These are phyloP conservation scores for Nicotiana obtusifolia DNA, from an alignment of 257 asterid species.

Conservation along the genomic window DNA sequence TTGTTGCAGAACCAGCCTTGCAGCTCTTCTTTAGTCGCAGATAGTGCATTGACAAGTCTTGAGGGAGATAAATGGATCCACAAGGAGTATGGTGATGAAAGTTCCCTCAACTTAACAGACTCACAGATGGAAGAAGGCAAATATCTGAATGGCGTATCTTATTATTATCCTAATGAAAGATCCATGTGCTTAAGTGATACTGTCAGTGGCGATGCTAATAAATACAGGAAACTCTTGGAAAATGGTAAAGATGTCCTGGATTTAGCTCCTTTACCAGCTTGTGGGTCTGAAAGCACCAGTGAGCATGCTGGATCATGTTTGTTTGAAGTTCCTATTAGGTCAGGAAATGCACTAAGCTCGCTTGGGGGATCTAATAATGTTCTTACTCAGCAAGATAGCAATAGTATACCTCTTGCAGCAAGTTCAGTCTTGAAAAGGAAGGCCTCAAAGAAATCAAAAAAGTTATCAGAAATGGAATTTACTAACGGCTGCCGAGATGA, in stretches of 20 bases:
- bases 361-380: slow-evolving; percentile 35
- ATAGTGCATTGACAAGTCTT: slow-evolving; percentile 7
- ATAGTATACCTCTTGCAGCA: slow-evolving; percentile 10
- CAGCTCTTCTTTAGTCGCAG: slow-evolving; percentile 11
- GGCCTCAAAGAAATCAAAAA: slow-evolving; percentile 58
- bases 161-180: slow-evolving; percentile 13
- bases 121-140: slow-evolving; percentile 11
- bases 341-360: slow-evolving; percentile 33
- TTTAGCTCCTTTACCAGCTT: slow-evolving; percentile 29
- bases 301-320: slow-evolving; percentile 33
- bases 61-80: slow-evolving; percentile 9
- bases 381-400: slow-evolving; percentile 36
- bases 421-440: slow-evolving; percentile 23
- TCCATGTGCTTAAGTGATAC: slow-evolving; percentile 13
- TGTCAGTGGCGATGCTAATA: slow-evolving; percentile 32
- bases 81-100: slow-evolving; percentile 12
- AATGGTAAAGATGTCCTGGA: slow-evolving; percentile 29
- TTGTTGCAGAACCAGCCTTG: slow-evolving; percentile 6
- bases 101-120: slow-evolving; percentile 11
- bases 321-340: slow-evolving; percentile 62
- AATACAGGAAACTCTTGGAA: slow-evolving; percentile 38
- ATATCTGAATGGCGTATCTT: neutral
- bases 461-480: slow-evolving; percentile 54
- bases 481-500: slow-evolving; percentile 27
- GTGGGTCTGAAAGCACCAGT: slow-evolving; percentile 37